Evolutionary conservation across 768 basidiomycete genomes (phyloP).

Genomic region (Kwoniella bestiolae): DNA sequence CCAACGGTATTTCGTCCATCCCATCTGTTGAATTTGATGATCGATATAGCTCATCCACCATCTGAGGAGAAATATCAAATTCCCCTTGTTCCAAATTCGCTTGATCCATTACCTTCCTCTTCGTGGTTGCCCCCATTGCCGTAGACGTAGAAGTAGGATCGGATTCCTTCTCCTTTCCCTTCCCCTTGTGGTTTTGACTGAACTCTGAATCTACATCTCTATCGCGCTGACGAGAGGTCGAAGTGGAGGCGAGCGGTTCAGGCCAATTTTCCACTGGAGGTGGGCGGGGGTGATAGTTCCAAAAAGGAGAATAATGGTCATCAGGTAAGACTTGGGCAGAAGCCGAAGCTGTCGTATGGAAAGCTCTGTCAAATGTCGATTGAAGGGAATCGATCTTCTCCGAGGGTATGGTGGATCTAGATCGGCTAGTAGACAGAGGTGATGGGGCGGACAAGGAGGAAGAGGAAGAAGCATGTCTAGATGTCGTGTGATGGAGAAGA

Average conservation of each 20-base stretch:
- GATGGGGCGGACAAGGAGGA: too few species aligned
- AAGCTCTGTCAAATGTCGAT: slow-evolving; percentile 6
- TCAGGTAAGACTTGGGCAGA: slow-evolving; percentile 17
- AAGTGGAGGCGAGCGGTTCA: not conserved
- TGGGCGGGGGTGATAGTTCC: slow-evolving; percentile 3
- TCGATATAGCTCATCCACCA: slow-evolving; percentile 4
- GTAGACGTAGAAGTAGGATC: not conserved
- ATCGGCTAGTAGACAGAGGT: too few species aligned
- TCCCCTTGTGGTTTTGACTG: not conserved
- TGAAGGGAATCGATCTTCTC: not conserved
- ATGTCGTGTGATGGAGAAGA: too few species aligned
- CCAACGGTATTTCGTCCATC: not conserved
- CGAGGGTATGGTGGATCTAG: too few species aligned
- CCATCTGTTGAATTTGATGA: not conserved
- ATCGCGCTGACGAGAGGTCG: not conserved
- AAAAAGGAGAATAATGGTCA: not conserved
- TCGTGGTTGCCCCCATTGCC: not conserved
- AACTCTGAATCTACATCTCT: not conserved
- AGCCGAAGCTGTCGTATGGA: not conserved
- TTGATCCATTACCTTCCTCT: slow-evolving; percentile 2
- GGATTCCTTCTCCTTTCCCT: slow-evolving; percentile 1
- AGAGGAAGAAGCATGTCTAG: not conserved
- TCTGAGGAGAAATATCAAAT: slow-evolving; percentile 3
- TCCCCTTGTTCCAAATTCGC: slow-evolving; percentile 1
- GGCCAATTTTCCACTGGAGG: not conserved